Evolutionary conservation across 2,329 filamentous ascomycete genomes (phyloP).

Genomic region (Aureobasidium musti): DNA sequence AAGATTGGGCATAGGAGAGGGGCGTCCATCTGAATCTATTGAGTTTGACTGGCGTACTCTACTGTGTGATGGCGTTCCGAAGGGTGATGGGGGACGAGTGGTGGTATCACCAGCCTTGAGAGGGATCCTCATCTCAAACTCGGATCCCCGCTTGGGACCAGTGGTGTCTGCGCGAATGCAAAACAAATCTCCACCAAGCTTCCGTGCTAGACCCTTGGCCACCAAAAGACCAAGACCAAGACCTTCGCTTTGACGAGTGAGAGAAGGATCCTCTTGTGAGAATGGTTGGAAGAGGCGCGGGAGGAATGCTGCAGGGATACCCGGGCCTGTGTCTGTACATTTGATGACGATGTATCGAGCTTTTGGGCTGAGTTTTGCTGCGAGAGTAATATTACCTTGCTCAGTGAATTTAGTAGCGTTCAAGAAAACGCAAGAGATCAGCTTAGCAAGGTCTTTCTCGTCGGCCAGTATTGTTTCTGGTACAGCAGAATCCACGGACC

Average conservation of each 20-base stretch:
- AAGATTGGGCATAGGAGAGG: conserved; percentile 23
- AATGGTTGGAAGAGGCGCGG: conserved; percentile 70
- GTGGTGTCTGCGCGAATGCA: conserved; percentile 64
- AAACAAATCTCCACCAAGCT: conserved; percentile 67
- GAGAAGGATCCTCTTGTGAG: conserved; percentile 67
- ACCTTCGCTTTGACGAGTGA: conserved; percentile 67
- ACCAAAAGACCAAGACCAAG: conserved; percentile 69
- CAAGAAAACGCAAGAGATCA: conserved; percentile 63
- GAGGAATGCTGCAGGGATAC: conserved; percentile 66
- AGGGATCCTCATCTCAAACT: conserved; percentile 69
- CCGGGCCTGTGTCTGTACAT: conserved; percentile 66
- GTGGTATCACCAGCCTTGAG: conserved; percentile 55
- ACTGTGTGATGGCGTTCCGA: conserved; percentile 43
- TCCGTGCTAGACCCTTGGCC: conserved; percentile 69
- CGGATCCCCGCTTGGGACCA: conserved; percentile 62
- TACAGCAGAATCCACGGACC: conserved; percentile 53
- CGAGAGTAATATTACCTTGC: conserved; percentile 59
- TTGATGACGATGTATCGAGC: conserved; percentile 60
- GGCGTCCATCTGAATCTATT: conserved; percentile 26
- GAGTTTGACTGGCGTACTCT: conserved; percentile 25
- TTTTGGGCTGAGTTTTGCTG: conserved; percentile 55
- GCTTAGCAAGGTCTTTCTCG: conserved; percentile 63
- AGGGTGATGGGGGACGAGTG: conserved; percentile 55
- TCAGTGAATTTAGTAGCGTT: conserved; percentile 74
- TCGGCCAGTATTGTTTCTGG: conserved; percentile 60